Percentiles rank a stretch among this genome's conserved stretches.
phyloP scores from a whole-genome alignment of 805 yeast species.

The Starmerella cellae region DNA sequence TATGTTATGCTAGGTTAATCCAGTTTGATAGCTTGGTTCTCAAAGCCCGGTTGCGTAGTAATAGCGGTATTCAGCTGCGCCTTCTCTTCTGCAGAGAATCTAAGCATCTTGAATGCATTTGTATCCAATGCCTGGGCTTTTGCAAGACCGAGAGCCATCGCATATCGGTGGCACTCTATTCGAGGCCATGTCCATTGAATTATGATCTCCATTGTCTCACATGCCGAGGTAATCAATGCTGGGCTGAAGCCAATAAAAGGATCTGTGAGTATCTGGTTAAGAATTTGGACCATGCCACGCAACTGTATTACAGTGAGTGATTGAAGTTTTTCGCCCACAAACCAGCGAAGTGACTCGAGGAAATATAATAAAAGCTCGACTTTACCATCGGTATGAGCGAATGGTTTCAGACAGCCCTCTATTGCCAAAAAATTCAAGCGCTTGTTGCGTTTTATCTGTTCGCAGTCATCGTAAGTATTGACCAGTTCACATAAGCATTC shows the following conservation, averaged over 20 bases:
- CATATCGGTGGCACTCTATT: conserved; percentile 22
- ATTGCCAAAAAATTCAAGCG: conserved; percentile 19
- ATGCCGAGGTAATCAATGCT: conserved; percentile 14
- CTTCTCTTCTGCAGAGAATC: conserved; percentile 2
- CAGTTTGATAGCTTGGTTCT: neutral
- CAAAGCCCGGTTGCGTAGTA: neutral
- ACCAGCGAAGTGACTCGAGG: conserved; percentile 8
- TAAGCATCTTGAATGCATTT: conserved; percentile 7
- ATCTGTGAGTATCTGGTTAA: conserved; percentile 22
- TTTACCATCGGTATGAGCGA: conserved; percentile 19
- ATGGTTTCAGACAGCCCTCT: conserved; percentile 23
- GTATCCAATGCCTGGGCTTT: conserved; percentile 16
- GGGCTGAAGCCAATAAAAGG: conserved; percentile 23
- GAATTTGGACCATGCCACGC: conserved; percentile 17
- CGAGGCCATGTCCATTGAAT: conserved; percentile 22
- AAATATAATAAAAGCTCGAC: conserved; percentile 17
- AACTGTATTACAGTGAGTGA: conserved; percentile 21
- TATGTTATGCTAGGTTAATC: neutral
- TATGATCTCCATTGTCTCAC: conserved; percentile 10
- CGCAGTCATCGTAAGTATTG: neutral
- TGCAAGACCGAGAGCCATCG: conserved; percentile 21
- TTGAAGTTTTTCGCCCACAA: conserved; percentile 14
- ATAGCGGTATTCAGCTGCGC: neutral
- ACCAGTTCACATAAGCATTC: conserved; percentile 34
- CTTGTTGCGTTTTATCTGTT: neutral